phyloP scores from a whole-genome alignment of 2,329 filamentous ascomycete genomes.

The Botrytis porri region DNA sequence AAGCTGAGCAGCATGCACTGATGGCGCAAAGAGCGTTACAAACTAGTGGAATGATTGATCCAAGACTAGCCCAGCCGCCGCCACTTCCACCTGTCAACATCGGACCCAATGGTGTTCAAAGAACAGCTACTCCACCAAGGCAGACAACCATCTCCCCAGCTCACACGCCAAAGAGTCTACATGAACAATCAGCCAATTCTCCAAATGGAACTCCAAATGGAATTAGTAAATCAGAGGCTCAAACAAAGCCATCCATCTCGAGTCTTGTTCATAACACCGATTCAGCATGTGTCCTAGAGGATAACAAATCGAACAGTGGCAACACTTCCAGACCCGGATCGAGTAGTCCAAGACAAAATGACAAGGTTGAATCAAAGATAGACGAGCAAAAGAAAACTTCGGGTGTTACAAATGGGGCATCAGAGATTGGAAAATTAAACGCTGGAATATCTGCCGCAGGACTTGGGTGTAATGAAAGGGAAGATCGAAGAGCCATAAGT shows the following conservation, averaged over 20 bases:
- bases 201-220: conserved; percentile 24
- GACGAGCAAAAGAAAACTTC: conserved; percentile 1
- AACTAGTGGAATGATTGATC: conserved; percentile 31
- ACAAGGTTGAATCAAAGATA: conserved; percentile 42
- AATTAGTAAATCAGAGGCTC: conserved; percentile 28
- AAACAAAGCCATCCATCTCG: conserved; percentile 37
- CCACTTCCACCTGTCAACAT: conserved; percentile 27
- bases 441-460: conserved; percentile 17
- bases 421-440: conserved; percentile 54
- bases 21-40: conserved; percentile 34
- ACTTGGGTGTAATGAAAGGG: conserved; percentile 44
- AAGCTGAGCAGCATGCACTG: conserved; percentile 38
- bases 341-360: conserved; percentile 31
- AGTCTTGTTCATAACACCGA: conserved; percentile 35
- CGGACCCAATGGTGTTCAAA: conserved; percentile 20
- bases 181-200: conserved; percentile 16
- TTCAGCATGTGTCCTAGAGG: conserved; percentile 32
- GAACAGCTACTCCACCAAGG: conserved; percentile 32
- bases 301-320: conserved; percentile 36
- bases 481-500: conserved; percentile 63
- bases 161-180: conserved; percentile 21
- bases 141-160: neutral
- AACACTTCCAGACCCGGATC: conserved; percentile 34
- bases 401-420: neutral
- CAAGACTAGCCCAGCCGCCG: conserved; percentile 16